phyloP scores from a whole-genome alignment of 2,329 filamentous ascomycete species.

The Botrytis porri region DNA sequence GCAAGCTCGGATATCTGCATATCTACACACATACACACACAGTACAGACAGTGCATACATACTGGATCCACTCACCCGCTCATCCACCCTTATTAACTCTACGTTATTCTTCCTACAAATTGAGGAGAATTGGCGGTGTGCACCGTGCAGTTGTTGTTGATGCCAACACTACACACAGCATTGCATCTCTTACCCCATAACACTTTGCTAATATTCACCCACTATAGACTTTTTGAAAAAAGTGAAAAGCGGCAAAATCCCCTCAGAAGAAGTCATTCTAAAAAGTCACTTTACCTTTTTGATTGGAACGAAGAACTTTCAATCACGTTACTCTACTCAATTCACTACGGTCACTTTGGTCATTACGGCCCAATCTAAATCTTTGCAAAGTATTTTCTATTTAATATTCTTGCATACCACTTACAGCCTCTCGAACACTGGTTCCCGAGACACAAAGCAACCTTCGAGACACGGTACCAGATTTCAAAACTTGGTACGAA shows the following conservation, averaged over 20 bases:
- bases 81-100: slow-evolving; percentile 2
- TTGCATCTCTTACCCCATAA: slow-evolving; percentile 18
- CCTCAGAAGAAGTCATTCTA: background rate
- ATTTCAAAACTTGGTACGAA: slow-evolving; percentile 34
- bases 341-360: background rate
- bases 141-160: slow-evolving; percentile 18
- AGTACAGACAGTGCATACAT: background rate
- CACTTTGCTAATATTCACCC: slow-evolving; percentile 18
- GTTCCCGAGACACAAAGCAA: slow-evolving; percentile 35
- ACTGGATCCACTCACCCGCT: slow-evolving; percentile 10
- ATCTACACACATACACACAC: slow-evolving; percentile 24
- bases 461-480: slow-evolving; percentile 27
- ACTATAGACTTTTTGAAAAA: slow-evolving; percentile 8
- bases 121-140: slow-evolving; percentile 33
- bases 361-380: background rate
- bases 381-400: background rate
- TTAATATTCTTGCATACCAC: slow-evolving; percentile 22
- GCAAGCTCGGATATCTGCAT: slow-evolving; percentile 33
- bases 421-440: slow-evolving; percentile 26
- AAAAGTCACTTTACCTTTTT: background rate
- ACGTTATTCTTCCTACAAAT: slow-evolving; percentile 19
- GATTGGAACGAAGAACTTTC: background rate
- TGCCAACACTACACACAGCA: slow-evolving; percentile 19
- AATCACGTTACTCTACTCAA: slow-evolving; percentile 8
- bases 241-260: slow-evolving; percentile 10